phyloP scores from a whole-genome alignment of 2,329 filamentous ascomycete genomes.

The Arthroderma uncinatum region DNA sequence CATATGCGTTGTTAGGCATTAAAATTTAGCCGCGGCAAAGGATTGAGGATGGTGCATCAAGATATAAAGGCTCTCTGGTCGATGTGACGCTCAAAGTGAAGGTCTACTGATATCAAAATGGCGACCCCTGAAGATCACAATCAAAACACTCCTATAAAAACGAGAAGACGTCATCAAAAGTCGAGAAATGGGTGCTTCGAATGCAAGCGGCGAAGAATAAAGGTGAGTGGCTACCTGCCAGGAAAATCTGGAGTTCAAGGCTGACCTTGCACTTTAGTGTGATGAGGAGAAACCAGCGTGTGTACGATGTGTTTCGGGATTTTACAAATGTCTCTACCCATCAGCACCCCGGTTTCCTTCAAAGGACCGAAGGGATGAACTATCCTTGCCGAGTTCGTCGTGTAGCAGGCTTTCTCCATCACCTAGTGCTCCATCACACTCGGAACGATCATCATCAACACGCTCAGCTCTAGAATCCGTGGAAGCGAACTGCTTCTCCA shows the following conservation, averaged over 20 bases:
- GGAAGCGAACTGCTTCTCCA: not conserved
- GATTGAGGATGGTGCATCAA: not conserved
- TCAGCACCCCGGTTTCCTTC: not conserved
- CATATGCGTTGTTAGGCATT: not conserved
- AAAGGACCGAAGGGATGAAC: not conserved
- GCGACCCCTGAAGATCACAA: not conserved
- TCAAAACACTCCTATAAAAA: not conserved
- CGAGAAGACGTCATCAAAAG: constrained; percentile 7
- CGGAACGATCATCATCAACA: not conserved
- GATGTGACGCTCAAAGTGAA: not conserved
- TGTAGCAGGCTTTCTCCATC: not conserved
- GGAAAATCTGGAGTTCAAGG: not conserved
- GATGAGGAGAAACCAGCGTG: constrained; percentile 8
- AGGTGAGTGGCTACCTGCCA: not conserved
- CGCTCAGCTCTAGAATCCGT: not conserved
- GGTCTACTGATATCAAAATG: not conserved
- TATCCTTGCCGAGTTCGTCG: constrained; percentile 3
- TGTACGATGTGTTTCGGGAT: not conserved
- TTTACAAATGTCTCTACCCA: constrained; percentile 8
- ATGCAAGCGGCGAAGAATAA: constrained; percentile 7
- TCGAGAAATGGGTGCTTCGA: constrained; percentile 7
- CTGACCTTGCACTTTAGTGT: constrained; percentile 1
- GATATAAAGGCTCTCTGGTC: not conserved
- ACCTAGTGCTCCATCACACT: not conserved
- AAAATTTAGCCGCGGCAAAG: not conserved